Percentiles rank a stretch among this genome's conserved stretches.
Evolutionary conservation across 2,329 filamentous ascomycete species (phyloP).

Genomic region (Colletotrichum spinosum): DNA sequence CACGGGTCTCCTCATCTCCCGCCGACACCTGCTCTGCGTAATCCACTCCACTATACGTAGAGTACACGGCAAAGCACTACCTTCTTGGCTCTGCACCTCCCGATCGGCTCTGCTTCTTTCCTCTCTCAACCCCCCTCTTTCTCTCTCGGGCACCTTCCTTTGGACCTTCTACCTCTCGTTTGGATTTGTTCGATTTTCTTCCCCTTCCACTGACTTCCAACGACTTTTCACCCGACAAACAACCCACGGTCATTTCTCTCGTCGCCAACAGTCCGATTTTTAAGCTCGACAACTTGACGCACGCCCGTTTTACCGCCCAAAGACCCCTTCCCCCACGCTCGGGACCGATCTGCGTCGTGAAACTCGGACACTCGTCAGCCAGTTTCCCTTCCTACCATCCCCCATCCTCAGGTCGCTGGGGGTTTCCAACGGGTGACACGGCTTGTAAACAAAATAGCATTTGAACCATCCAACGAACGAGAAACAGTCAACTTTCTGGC

Average conservation of each 20-base stretch:
- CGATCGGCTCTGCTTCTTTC: constrained; percentile 18
- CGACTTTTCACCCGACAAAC: constrained; percentile 16
- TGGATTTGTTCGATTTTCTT: constrained; percentile 13
- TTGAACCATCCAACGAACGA: constrained; percentile 23
- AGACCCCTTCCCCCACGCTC: constrained; percentile 18
- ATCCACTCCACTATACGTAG: background rate
- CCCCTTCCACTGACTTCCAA: constrained; percentile 13
- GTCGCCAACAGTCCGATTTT: constrained; percentile 23
- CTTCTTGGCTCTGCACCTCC: constrained; percentile 3
- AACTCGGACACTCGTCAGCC: constrained; percentile 32
- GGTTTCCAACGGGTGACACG: constrained; percentile 21
- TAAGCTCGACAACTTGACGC: constrained; percentile 28
- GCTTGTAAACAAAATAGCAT: constrained; percentile 28
- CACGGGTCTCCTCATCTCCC: constrained; percentile 1
- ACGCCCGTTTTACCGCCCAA: constrained; percentile 25
- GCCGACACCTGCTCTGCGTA: constrained; percentile 14
- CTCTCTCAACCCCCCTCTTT: constrained; percentile 21
- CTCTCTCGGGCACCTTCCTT: constrained; percentile 7
- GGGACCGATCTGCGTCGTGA: constrained; percentile 34
- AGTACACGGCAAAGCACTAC: too few species aligned
- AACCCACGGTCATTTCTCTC: constrained; percentile 22
- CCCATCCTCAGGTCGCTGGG: constrained; percentile 13
- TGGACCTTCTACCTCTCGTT: constrained; percentile 27
- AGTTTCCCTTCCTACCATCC: constrained; percentile 2
- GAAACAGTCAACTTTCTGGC: constrained; percentile 4